Base-by-base conservation (phyloP, 192 early-diverging fungal species). In the Dimargaris cristalligena region DNA sequence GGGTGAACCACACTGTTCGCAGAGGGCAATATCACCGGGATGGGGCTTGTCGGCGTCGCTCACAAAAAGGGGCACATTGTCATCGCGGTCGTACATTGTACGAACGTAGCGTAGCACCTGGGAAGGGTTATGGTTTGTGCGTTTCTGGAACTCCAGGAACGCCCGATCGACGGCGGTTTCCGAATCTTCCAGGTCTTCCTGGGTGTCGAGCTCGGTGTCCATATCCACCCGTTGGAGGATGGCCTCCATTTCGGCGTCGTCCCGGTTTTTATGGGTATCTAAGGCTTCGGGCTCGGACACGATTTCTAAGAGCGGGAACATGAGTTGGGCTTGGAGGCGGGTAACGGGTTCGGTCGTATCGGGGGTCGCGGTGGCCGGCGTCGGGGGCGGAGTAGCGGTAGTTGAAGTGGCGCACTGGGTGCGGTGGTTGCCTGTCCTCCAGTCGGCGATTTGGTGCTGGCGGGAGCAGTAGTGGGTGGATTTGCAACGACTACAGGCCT, bases 371-470 rank as follows among this genome's bases (percentile, higher is more conserved):
- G n/a, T n/a, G n/a, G n/a, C n/a, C n/a, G n/a, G n/a, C n/a, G n/a
- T n/a, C 29, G 52, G 28, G n/a, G 23, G 32, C 58, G 67, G 62
- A 16, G 58, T 63, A 44, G 14, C 31, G 0, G 3, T 34, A 60
- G 59, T 35, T 46, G 48, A 28, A 38, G 22, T 44, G 26, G 44
- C 11, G 63, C 84, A 85, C 60, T 73, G 72, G 50, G 71, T 68
- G 52, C 84, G 80, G 62, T 90, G 89, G 41, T 76, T 67, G 1
- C 87, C 88, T 16, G 68, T 63, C 13, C 68, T 84, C 92, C 92
- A 98, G 71, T 94, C 84, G 0, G 77, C 59, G 14, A 82, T 58
- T 73, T 96, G 93, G 69, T 96, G 93, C 9, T 79, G 78, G 46
- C 80, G 81, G 23, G 79, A 82, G 70, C 95, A 96, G 72, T 99